A percentile compares a stretch with the other conserved stretches of the same genome.
phyloP scores from a whole-genome alignment of 805 yeast genomes.

The Komagataella mondaviorum region DNA sequence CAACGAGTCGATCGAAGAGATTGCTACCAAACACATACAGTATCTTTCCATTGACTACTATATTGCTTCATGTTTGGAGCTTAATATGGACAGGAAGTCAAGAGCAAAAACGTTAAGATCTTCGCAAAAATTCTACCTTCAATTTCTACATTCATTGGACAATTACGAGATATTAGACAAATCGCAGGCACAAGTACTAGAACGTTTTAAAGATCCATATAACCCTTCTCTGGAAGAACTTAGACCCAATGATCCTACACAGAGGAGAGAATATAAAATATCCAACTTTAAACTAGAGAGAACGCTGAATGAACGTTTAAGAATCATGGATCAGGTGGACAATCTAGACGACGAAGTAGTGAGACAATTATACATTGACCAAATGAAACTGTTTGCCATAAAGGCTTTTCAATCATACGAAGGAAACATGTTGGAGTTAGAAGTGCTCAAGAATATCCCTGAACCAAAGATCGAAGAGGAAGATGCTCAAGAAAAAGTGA shows the following conservation, averaged over 20 bases:
- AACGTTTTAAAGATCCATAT: conserved; percentile 23
- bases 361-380: conserved; percentile 41
- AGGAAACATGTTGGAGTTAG: conserved; percentile 47
- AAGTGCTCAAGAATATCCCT: conserved; percentile 40
- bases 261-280: conserved; percentile 58
- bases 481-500: conserved; percentile 6
- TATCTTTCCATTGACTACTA: conserved; percentile 48
- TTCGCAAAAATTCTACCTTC: conserved; percentile 28
- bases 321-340: conserved; percentile 17
- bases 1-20: conserved; percentile 61
- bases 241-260: conserved; percentile 21
- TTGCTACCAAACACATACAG: conserved; percentile 48
- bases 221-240: conserved; percentile 28
- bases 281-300: conserved; percentile 50
- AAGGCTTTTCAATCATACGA: conserved; percentile 45
- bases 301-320: conserved; percentile 31
- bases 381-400: conserved; percentile 36
- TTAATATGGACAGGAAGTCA: conserved; percentile 7
- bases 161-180: conserved; percentile 28
- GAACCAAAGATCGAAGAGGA: conserved; percentile 7
- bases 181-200: conserved; percentile 22
- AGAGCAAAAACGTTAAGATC: conserved; percentile 22
- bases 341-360: conserved; percentile 50
- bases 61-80: conserved; percentile 28
- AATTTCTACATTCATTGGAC: conserved; percentile 28